Conservation (phyloP, 2,329 filamentous ascomycete genomes). For the Claviceps humidiphila region DNA sequence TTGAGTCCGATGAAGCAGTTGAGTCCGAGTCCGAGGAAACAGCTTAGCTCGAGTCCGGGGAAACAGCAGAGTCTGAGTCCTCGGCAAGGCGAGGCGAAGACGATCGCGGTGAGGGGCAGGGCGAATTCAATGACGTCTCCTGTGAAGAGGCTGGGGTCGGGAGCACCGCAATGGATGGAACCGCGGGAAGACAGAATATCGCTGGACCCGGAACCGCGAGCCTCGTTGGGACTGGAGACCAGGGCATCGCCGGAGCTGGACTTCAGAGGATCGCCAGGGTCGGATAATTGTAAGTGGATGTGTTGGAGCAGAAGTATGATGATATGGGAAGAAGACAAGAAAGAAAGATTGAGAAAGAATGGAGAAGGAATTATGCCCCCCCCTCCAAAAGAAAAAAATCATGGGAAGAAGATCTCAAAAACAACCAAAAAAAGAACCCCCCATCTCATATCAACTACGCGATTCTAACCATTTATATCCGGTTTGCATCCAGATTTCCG, state of each 20-base stretch:
- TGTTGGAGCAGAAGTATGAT: neutral
- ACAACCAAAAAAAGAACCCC: too few relatives aligned
- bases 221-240: slow-evolving; percentile 10
- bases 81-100: too few relatives aligned
- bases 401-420: too few relatives aligned
- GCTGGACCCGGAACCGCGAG: slow-evolving; percentile 10
- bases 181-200: neutral
- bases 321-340: neutral
- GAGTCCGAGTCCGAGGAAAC: slow-evolving; percentile 37
- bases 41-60: slow-evolving; percentile 32
- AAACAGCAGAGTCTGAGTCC: slow-evolving; percentile 3
- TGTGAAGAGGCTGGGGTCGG: neutral
- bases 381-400: neutral
- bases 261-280: slow-evolving; percentile 13
- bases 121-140: slow-evolving; percentile 18
- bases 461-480: neutral
- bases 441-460: too few relatives aligned
- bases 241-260: slow-evolving; percentile 5
- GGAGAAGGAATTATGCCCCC: neutral
- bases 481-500: slow-evolving; percentile 55
- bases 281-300: slow-evolving; percentile 36
- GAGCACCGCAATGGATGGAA: slow-evolving; percentile 5
- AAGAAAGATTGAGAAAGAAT: too few relatives aligned
- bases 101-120: slow-evolving; percentile 20
- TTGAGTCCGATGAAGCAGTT: slow-evolving; percentile 40